phyloP scores from a whole-genome alignment of 192 early-diverging fungal genomes.

The Lobosporangium transversale region DNA sequence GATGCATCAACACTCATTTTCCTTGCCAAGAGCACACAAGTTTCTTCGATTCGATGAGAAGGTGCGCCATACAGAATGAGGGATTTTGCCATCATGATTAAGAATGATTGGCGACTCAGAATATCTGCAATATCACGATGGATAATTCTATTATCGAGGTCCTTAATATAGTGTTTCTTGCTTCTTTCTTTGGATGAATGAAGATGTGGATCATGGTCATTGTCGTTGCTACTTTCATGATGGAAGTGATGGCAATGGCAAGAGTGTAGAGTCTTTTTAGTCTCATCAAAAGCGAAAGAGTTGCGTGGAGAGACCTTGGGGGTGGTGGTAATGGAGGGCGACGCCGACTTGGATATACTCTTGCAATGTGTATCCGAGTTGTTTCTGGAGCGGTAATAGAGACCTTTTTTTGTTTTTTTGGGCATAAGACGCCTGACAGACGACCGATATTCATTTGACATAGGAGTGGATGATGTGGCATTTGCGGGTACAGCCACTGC shows the following conservation, averaged over 20 bases:
- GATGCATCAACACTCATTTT: constrained; percentile 51
- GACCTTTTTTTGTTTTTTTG: constrained; percentile 27
- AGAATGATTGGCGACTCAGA: constrained; percentile 33
- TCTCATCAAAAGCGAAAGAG: constrained; percentile 16
- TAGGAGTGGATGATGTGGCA: background rate
- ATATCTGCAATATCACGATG: constrained; percentile 48
- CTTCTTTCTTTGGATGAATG: background rate
- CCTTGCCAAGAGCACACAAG: constrained; percentile 22
- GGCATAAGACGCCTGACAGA: background rate
- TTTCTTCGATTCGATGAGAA: constrained; percentile 52
- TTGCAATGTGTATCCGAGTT: constrained; percentile 20
- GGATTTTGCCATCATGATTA: constrained; percentile 49
- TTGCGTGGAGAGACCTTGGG: constrained; percentile 31
- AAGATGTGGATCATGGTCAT: background rate
- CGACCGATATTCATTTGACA: background rate
- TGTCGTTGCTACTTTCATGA: background rate
- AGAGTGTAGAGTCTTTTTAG: background rate
- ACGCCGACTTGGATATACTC: background rate
- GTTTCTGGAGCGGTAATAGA: constrained; percentile 38
- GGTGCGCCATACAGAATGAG: constrained; percentile 53
- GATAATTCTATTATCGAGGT: constrained; percentile 23
- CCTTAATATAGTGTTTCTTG: background rate
- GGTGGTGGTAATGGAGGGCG: constrained; percentile 22
- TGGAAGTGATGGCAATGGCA: background rate
- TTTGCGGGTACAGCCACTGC: background rate